Base-by-base conservation (phyloP, 202 grass and related monocot genomes). In the Carex arenaria region DNA sequence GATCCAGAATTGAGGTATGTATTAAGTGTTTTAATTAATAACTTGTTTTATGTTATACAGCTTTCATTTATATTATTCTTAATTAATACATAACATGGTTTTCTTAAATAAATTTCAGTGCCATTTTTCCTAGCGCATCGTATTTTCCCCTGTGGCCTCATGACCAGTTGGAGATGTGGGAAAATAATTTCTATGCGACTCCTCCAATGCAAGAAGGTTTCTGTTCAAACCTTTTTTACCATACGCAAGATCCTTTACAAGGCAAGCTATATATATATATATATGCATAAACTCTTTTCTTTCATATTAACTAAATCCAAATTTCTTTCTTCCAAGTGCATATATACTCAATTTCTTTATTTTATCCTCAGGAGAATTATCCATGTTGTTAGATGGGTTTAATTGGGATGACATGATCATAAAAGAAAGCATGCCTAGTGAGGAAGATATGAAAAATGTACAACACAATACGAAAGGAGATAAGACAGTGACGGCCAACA, bases 1-100 rank as follows among this genome's bases (percentile, higher is more conserved):
- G 80, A 82, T 55, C 23, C 4, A 34, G 20, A 82, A 82, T 14
- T 82, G 7, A 82, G 79, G 79, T 67, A 67, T 65, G 61, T 31
- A 67, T 82, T 51, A 81, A 81, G 20, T 81, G 3, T n/a, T 66
- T 34, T 34, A 34, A 32, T 38, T 38, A 38, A 40, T 20, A 57
- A 79, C 32, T 38, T 38, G 14, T 2, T 79, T 38, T 34, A 10
- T 32, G 30, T 15, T 30, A 76, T 76, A 26, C 7, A 74, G 20
- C 17, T 26, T 57, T 73, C 5, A 53, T 5, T 79, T 17, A 49
- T 81, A 49, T 52, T 81, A 23, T 53, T 75, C 4, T 55, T 4
- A 43, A 53, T 67, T 67, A 26, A 34, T 34, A 0, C 12, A 53
- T 47, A 52, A n/a, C 7, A n/a, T 82, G 4, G 11, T 32, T 65